Conservation (phyloP, 2,329 filamentous ascomycete genomes). For the Alternaria brassicae region DNA sequence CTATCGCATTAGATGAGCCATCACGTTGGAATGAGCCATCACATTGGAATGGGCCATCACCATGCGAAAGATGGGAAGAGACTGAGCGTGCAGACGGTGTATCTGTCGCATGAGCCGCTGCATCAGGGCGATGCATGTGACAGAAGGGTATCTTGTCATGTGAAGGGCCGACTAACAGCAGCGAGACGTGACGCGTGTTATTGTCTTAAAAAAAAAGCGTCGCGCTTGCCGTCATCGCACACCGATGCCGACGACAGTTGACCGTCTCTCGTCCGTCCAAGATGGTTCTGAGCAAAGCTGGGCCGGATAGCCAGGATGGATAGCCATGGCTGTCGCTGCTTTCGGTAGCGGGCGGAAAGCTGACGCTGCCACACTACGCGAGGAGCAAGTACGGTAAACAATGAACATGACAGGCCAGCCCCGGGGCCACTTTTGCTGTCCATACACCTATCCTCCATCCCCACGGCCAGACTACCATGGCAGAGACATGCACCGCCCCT, state of each 20-base stretch:
- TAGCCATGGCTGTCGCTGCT: conserved; percentile 17
- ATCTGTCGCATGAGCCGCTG: not conserved
- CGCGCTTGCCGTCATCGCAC: conserved; percentile 22
- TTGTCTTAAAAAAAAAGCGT: conserved; percentile 9
- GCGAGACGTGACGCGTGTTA: conserved; percentile 3
- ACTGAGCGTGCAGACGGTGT: not conserved
- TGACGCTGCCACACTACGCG: conserved; percentile 37
- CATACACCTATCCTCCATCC: not conserved
- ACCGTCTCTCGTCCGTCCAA: conserved; percentile 3
- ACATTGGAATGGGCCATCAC: not conserved
- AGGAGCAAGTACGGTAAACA: conserved; percentile 23
- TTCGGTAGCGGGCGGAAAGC: conserved; percentile 34
- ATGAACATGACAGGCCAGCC: conserved; percentile 22
- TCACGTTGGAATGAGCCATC: no score
- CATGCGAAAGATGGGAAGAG: not conserved
- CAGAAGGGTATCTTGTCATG: not conserved
- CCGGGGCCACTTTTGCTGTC: conserved; percentile 13
- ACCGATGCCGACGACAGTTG: conserved; percentile 9
- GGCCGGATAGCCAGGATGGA: conserved; percentile 9
- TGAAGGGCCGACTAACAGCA: not conserved
- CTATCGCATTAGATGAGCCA: no score
- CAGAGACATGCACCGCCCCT: conserved; percentile 21
- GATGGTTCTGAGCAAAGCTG: conserved; percentile 6
- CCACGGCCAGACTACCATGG: conserved; percentile 25
- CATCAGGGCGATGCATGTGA: not conserved